Evolutionary conservation across 768 basidiomycete species (phyloP).

Genomic region (Lanmaoa pseudosensibilis): DNA sequence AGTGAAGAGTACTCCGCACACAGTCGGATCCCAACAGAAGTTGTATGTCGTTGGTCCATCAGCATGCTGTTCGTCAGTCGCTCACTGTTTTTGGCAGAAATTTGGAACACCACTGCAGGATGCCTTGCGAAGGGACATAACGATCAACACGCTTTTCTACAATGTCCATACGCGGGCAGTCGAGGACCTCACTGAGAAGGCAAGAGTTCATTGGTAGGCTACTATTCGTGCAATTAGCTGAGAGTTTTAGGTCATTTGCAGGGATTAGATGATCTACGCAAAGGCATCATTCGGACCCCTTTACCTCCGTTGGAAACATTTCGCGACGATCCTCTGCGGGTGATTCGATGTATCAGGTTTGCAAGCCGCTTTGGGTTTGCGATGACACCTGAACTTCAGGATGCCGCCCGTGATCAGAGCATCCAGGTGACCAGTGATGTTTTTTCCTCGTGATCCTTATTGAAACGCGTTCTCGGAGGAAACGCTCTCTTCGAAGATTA

Average conservation of each 20-base stretch:
- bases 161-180: slow-evolving; percentile 84
- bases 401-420: slow-evolving; percentile 56
- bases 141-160: slow-evolving; percentile 96
- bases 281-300: slow-evolving; percentile 85
- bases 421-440: slow-evolving; percentile 54
- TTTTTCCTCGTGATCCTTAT: not conserved
- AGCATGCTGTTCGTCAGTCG: not conserved
- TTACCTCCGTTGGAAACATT: slow-evolving; percentile 86
- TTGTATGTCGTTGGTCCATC: slow-evolving; percentile 52
- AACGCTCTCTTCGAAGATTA: slow-evolving; percentile 76
- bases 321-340: slow-evolving; percentile 88
- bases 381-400: slow-evolving; percentile 65
- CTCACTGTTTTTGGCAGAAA: slow-evolving; percentile 44
- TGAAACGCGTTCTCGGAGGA: slow-evolving; percentile 37
- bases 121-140: slow-evolving; percentile 86
- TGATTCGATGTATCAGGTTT: slow-evolving; percentile 90
- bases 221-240: slow-evolving; percentile 3
- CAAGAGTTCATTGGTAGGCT: slow-evolving; percentile 24
- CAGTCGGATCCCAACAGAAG: slow-evolving; percentile 85
- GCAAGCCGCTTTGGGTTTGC: slow-evolving; percentile 86
- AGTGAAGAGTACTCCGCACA: slow-evolving; percentile 87
- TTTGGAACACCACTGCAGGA: slow-evolving; percentile 94
- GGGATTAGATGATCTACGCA: slow-evolving; percentile 82
- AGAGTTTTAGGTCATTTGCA: slow-evolving; percentile 30
- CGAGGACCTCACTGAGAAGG: slow-evolving; percentile 86